Percentiles rank a stretch among this genome's conserved stretches.
Evolutionary conservation across 106 monocot genomes (phyloP).

Genomic region (Ottelia alismoides): DNA sequence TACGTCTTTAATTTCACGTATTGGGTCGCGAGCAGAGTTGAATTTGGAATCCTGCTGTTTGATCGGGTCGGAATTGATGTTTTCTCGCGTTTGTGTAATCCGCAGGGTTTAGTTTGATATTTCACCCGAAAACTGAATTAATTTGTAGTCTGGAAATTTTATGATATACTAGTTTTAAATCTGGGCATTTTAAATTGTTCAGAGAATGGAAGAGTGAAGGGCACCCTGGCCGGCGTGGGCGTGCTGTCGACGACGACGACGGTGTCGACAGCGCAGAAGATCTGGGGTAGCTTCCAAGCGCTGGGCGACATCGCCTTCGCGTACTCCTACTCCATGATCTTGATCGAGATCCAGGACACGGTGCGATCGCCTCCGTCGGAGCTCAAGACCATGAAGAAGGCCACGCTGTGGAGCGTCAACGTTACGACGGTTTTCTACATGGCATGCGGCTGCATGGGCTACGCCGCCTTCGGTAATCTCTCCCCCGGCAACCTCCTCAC

Average conservation of each 20-base stretch:
- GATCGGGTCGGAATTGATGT: background rate
- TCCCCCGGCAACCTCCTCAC: slow-evolving; percentile 49
- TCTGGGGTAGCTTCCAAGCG: slow-evolving; percentile 35
- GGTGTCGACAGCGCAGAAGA: no score
- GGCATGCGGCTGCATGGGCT: slow-evolving; percentile 54
- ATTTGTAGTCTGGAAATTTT: background rate
- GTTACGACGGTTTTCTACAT: slow-evolving; percentile 43
- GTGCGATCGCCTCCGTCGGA: slow-evolving; percentile 50
- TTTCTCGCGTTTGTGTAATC: background rate
- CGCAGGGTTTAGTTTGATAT: background rate
- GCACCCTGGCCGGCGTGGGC: slow-evolving; percentile 23
- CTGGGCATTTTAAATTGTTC: background rate
- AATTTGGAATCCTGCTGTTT: background rate
- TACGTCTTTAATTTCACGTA: slow-evolving; percentile 3
- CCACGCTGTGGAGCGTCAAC: slow-evolving; percentile 22
- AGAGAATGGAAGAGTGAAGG: slow-evolving; percentile 29
- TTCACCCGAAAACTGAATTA: background rate
- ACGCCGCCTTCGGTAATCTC: slow-evolving; percentile 42
- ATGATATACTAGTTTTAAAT: background rate
- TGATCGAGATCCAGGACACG: slow-evolving; percentile 55
- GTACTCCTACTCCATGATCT: slow-evolving; percentile 45
- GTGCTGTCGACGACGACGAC: slow-evolving; percentile 19
- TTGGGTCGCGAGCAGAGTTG: background rate
- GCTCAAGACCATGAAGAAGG: slow-evolving; percentile 50
- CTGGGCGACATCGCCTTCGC: slow-evolving; percentile 51